Evolutionary conservation across 768 basidiomycete species (phyloP).

Genomic region (Russula sp.): DNA sequence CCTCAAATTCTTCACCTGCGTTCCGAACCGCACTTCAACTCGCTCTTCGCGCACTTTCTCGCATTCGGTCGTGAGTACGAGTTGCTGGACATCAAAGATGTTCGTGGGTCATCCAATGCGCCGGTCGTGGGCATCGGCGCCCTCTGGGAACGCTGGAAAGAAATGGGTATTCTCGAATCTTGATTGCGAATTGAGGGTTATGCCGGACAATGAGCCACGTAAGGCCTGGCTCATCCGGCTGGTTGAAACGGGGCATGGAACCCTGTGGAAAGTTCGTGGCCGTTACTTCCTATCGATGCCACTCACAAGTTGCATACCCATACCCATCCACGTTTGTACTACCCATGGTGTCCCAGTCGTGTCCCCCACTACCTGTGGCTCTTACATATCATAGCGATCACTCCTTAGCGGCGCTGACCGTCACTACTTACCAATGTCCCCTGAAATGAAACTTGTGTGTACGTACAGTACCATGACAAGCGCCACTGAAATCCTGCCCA

Average conservation of each 20-base stretch:
- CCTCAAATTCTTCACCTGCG: slow-evolving; percentile 85
- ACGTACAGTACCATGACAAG: background rate
- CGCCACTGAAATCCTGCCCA: background rate
- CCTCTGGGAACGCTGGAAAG: slow-evolving; percentile 86
- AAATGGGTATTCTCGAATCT: slow-evolving; percentile 65
- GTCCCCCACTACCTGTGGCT: background rate
- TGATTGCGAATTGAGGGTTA: slow-evolving; percentile 13
- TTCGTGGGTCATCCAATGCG: slow-evolving; percentile 57
- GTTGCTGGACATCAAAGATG: slow-evolving; percentile 80
- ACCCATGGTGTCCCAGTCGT: background rate
- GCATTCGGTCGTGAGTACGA: slow-evolving; percentile 95
- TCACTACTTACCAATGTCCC: background rate
- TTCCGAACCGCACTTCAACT: slow-evolving; percentile 93
- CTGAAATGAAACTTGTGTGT: background rate
- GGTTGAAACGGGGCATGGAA: background rate
- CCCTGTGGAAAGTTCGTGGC: background rate
- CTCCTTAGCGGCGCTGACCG: background rate
- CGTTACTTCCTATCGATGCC: background rate
- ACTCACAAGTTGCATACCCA: slow-evolving; percentile 4
- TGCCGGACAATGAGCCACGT: background rate
- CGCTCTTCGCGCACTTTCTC: slow-evolving; percentile 95
- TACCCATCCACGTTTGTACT: slow-evolving; percentile 1
- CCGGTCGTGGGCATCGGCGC: slow-evolving; percentile 60
- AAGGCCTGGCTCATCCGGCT: background rate
- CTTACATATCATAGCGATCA: background rate